phyloP scores from a whole-genome alignment of 2,329 filamentous ascomycete species.

The Rhynchosporium secalis region DNA sequence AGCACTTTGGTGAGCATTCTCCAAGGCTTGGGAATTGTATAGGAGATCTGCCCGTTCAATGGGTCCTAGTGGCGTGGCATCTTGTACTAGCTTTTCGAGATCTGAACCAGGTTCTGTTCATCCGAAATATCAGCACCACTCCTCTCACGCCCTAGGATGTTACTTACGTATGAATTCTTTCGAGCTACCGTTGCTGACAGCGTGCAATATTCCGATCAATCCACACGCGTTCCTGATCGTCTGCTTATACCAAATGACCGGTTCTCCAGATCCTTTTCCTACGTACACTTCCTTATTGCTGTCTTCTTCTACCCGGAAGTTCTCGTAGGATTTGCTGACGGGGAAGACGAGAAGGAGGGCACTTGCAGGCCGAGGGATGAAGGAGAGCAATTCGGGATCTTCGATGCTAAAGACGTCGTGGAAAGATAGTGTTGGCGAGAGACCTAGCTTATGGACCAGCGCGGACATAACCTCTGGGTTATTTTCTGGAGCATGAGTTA shows the following conservation, averaged over 20 bases:
- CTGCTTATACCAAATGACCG: slow-evolving; percentile 92
- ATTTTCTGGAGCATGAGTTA: slow-evolving; percentile 50
- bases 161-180: slow-evolving; percentile 85
- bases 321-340: slow-evolving; percentile 77
- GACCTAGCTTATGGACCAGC: slow-evolving; percentile 80
- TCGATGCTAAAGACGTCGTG: slow-evolving; percentile 93
- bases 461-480: slow-evolving; percentile 89
- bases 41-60: slow-evolving; percentile 69
- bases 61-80: slow-evolving; percentile 71
- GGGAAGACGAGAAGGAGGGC: slow-evolving; percentile 95
- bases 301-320: slow-evolving; percentile 75
- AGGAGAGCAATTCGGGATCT: slow-evolving; percentile 81
- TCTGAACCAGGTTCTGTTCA: slow-evolving; percentile 33
- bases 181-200: slow-evolving; percentile 75
- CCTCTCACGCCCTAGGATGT: neutral
- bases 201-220: slow-evolving; percentile 84
- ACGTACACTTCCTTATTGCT: slow-evolving; percentile 60
- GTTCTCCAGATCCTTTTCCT: slow-evolving; percentile 67
- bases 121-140: neutral
- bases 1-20: slow-evolving; percentile 77
- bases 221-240: slow-evolving; percentile 96
- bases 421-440: slow-evolving; percentile 72
- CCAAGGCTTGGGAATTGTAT: slow-evolving; percentile 75
- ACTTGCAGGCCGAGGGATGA: slow-evolving; percentile 85
- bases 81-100: slow-evolving; percentile 63